Conservation (phyloP, 768 basidiomycete species). For the Boletus eberwhitei region DNA sequence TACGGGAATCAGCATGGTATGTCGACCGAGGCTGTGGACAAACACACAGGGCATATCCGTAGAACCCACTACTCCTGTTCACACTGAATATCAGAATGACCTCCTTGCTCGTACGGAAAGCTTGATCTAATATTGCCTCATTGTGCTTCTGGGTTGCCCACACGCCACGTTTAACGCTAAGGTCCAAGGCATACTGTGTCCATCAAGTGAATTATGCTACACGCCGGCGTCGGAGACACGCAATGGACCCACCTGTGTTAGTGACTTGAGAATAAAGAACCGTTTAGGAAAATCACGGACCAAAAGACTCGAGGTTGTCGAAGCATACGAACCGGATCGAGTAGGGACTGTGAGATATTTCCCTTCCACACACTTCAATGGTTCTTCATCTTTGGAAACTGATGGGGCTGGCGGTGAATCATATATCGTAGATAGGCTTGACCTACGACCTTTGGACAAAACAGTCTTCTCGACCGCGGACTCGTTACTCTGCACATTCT, state of each 20-base stretch:
- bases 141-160: conserved; percentile 97
- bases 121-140: conserved; percentile 86
- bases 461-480: conserved; percentile 5
- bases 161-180: conserved; percentile 71
- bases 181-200: conserved; percentile 69
- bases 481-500: conserved; percentile 44
- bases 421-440: background rate
- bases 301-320: conserved; percentile 82
- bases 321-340: conserved; percentile 64
- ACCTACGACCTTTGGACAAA: background rate
- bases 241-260: conserved; percentile 59
- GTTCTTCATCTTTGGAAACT: conserved; percentile 40
- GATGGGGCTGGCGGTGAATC: conserved; percentile 28
- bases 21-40: conserved; percentile 9
- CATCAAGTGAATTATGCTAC: background rate
- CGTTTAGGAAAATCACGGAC: conserved; percentile 74
- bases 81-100: conserved; percentile 90
- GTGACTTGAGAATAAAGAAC: conserved; percentile 90
- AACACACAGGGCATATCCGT: conserved; percentile 78
- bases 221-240: background rate
- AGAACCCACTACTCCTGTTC: conserved; percentile 93
- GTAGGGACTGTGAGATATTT: conserved; percentile 7
- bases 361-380: background rate
- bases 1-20: conserved; percentile 1
- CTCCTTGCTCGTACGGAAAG: conserved; percentile 85